Conservation (phyloP, 1,139 yeast genomes). For the Spathaspora sp. region DNA sequence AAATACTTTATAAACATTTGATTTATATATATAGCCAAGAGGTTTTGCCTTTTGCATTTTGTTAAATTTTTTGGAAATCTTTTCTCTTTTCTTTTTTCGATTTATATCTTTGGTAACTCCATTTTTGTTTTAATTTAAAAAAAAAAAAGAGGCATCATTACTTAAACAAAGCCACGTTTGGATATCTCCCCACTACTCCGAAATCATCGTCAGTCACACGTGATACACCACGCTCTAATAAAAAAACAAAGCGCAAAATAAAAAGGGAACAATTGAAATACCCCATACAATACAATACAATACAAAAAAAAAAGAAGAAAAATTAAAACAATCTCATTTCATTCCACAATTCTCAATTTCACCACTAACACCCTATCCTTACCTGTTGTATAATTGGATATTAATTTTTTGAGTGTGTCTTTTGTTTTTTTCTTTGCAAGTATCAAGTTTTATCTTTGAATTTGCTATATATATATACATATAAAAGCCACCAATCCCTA, state of each 20-base stretch:
- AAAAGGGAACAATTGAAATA: background rate
- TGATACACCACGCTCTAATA: background rate
- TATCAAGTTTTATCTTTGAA: too few relatives aligned
- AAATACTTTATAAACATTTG: background rate
- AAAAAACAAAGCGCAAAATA: background rate
- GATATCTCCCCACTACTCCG: background rate
- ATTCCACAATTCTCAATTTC: background rate
- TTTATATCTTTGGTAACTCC: too few relatives aligned
- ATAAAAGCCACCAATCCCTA: too few relatives aligned
- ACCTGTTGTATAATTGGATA: background rate
- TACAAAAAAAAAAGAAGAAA: background rate
- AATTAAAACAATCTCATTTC: too few relatives aligned
- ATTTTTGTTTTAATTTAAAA: too few relatives aligned
- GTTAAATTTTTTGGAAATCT: background rate
- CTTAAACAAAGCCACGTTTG: background rate
- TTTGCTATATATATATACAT: too few relatives aligned
- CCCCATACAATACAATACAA: background rate
- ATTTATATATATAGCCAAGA: constrained; percentile 1
- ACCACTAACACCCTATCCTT: too few relatives aligned
- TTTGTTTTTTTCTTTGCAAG: background rate
- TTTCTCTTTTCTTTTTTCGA: background rate
- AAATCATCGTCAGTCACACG: background rate
- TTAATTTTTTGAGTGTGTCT: background rate
- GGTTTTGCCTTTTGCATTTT: background rate
- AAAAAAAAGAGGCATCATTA: too few relatives aligned